Evolutionary conservation across 2,329 filamentous ascomycete genomes (phyloP).

Genomic region (Aspergillus fumigatiaffinis): DNA sequence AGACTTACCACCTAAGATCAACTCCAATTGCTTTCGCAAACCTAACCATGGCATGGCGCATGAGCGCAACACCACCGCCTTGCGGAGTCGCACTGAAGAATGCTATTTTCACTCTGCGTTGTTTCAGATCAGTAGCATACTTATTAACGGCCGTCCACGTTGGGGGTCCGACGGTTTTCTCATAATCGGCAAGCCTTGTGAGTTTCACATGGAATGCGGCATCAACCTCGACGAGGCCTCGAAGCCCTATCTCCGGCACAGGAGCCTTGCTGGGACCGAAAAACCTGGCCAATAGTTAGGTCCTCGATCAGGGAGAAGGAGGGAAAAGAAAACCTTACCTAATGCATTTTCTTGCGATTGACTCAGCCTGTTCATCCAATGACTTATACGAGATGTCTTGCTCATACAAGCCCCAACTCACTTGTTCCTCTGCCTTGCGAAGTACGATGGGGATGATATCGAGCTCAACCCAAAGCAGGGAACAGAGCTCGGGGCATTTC

Average conservation of each 20-base stretch:
- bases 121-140: slow-evolving; percentile 60
- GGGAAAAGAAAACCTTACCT: slow-evolving; percentile 46
- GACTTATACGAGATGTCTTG: slow-evolving; percentile 24
- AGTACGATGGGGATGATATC: slow-evolving; percentile 72
- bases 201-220: slow-evolving; percentile 61
- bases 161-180: slow-evolving; percentile 54
- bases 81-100: slow-evolving; percentile 80
- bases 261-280: slow-evolving; percentile 71
- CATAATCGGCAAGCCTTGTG: slow-evolving; percentile 55
- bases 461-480: slow-evolving; percentile 69
- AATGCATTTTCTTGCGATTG: slow-evolving; percentile 74
- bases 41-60: slow-evolving; percentile 73
- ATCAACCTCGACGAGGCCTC: slow-evolving; percentile 68
- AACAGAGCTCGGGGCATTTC: slow-evolving; percentile 62
- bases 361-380: slow-evolving; percentile 79
- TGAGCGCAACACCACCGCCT: slow-evolving; percentile 76
- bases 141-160: slow-evolving; percentile 65
- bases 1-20: slow-evolving; percentile 66
- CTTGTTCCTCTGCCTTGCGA: slow-evolving; percentile 7
- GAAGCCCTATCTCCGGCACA: slow-evolving; percentile 61
- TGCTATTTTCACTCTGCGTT: slow-evolving; percentile 63
- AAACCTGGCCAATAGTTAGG: slow-evolving; percentile 43
- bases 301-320: slow-evolving; percentile 2
- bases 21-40: slow-evolving; percentile 65
- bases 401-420: too few relatives aligned